Evolutionary conservation across 306 rosid genomes (phyloP), one percentile per base, ranked within the genome.

Genomic region (Cyclanthera cordifolia): DNA sequence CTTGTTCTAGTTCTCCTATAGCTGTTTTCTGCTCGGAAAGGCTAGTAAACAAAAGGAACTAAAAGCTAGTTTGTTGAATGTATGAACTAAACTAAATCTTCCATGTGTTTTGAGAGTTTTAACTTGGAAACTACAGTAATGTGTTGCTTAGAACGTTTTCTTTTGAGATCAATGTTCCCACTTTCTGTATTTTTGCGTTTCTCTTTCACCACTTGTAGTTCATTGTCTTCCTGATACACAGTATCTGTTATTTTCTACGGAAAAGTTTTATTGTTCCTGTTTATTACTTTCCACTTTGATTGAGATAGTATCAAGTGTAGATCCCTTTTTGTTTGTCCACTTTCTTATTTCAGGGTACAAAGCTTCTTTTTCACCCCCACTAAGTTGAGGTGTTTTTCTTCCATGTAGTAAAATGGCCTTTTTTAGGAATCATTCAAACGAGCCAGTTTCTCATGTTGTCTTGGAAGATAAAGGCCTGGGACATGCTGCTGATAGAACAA

Each of bases 381-480:
- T 66, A 66, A 66, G 71, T 66, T 66, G 59, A 28, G 70, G 21
- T 72, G 17, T 27, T 25, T 48, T 48, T 57, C 79, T 84, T 79
- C 76, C 83, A 81, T 72, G 83, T 78, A 79, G 80, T 71, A 75
- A 70, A 70, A 94, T 94, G 96, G 96, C 99, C 66, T 85, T 87
- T 83, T 88, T 85, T 78, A 86, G 96, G 82, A 90, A 82, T 78
- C 87, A 80, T 75, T 73, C 82, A 39, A 84, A 81, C 69, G 94
- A 86, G 75, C 78, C 89, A 55, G 90, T 86, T 77, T 86, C 99
- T 20, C 90, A 72, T 24, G 75, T 84, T 76, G 81, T 74, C 60
- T 76, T 81, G 69, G 99, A 90, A 71, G 95, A 88, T 66, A 84
- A 90, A 78, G 77, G 61, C 57, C 90, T 71, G 76, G 87, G 80